phyloP scores from a whole-genome alignment of 2,329 filamentous ascomycete species.

The Xenosphaeropsis pyriputrescens region DNA sequence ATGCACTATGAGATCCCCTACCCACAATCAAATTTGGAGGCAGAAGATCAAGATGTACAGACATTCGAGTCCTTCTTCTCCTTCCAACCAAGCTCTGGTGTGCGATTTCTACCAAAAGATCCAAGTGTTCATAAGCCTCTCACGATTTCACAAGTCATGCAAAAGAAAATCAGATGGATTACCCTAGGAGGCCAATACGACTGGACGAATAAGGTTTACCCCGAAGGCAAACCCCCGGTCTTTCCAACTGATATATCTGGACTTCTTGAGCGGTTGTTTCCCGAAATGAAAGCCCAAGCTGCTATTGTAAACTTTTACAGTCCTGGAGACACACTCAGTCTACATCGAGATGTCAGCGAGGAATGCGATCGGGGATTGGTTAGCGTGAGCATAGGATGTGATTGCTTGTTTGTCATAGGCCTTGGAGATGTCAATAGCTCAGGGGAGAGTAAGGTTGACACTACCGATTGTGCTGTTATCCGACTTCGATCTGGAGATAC shows the following conservation, averaged over 20 bases:
- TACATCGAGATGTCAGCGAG: constrained; percentile 91
- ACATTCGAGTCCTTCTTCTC: constrained; percentile 35
- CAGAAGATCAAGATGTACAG: constrained; percentile 5
- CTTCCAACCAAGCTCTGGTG: constrained; percentile 30
- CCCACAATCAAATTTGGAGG: constrained; percentile 19
- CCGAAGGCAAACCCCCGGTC: constrained; percentile 44
- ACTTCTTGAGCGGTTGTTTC: constrained; percentile 58
- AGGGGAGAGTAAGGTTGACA: constrained; percentile 4
- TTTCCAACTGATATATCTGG: constrained; percentile 63
- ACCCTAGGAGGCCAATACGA: constrained; percentile 94
- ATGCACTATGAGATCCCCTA: constrained; percentile 64
- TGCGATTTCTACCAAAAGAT: constrained; percentile 53
- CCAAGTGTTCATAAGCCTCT: constrained; percentile 61
- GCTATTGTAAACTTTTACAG: constrained; percentile 92
- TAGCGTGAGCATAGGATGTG: constrained; percentile 80
- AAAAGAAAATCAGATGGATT: constrained; percentile 79
- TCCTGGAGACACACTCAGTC: constrained; percentile 77
- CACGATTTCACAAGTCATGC: constrained; percentile 52
- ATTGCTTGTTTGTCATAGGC: constrained; percentile 76
- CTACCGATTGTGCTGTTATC: constrained; percentile 40
- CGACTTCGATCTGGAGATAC: constrained; percentile 73
- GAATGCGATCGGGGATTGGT: constrained; percentile 63
- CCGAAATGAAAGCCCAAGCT: constrained; percentile 65
- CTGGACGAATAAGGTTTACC: constrained; percentile 82
- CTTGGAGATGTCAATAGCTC: constrained; percentile 21